phyloP scores from a whole-genome alignment of 164 flowering plant genomes.

The Piper betle region DNA sequence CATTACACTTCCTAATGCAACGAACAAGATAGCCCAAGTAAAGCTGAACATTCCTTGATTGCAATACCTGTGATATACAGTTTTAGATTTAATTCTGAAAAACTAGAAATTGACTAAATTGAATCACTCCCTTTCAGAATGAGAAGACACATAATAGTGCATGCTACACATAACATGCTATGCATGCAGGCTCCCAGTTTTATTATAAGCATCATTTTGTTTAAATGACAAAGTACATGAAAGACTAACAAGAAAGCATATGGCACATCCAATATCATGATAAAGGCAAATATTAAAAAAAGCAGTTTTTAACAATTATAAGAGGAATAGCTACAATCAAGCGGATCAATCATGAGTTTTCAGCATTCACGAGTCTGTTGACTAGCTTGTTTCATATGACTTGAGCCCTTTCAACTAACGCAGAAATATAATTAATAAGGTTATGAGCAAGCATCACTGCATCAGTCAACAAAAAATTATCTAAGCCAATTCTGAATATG shows the following conservation, averaged over 20 bases:
- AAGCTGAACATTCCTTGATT: constrained; percentile 74
- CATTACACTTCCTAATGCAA: constrained; percentile 31
- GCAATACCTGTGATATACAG: constrained; percentile 47
- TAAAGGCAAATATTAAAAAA: no score
- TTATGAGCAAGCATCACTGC: not conserved
- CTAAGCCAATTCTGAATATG: not conserved
- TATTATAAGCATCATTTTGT: no score
- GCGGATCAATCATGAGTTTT: not conserved
- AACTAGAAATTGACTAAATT: not conserved
- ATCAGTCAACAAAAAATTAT: not conserved
- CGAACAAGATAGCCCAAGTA: constrained; percentile 73
- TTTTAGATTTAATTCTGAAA: not conserved
- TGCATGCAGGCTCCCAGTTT: no score
- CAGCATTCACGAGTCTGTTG: not conserved
- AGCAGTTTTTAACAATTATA: not conserved
- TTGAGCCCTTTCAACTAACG: not conserved
- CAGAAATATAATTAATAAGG: not conserved
- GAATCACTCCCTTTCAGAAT: not conserved
- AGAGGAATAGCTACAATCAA: not conserved
- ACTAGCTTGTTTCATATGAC: not conserved
- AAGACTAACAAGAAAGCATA: not conserved
- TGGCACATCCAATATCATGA: no score
- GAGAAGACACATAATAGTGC: not conserved
- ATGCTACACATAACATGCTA: no score
- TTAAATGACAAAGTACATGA: not conserved